phyloP scores from a whole-genome alignment of 345 rosid species.

The Mallotus nudiflorus region DNA sequence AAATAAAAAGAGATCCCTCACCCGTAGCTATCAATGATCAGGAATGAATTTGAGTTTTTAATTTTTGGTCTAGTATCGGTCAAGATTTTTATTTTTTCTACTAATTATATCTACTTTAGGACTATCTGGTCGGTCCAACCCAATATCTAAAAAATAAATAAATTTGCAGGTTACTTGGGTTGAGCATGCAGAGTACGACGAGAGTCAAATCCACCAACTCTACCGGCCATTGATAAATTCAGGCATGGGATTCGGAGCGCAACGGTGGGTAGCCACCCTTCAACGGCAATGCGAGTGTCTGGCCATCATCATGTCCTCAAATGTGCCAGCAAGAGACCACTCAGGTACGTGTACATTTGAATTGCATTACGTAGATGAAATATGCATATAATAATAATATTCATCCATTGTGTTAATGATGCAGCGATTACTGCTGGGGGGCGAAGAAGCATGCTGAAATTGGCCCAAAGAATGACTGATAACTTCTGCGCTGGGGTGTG shows the following conservation, averaged over 20 bases:
- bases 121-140: too few species aligned
- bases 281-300: slow-evolving; percentile 95
- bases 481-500: slow-evolving; percentile 96
- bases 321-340: slow-evolving; percentile 51
- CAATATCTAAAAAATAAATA: not conserved
- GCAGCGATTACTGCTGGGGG: slow-evolving; percentile 65
- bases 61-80: too few species aligned
- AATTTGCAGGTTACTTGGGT: slow-evolving; percentile 90
- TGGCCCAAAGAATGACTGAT: slow-evolving; percentile 90
- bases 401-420: not conserved
- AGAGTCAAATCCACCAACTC: slow-evolving; percentile 64
- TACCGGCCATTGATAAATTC: slow-evolving; percentile 63
- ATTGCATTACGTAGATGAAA: too few species aligned
- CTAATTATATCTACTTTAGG: too few species aligned
- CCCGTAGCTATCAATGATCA: not conserved
- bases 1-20: not conserved
- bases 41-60: not conserved
- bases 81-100: too few species aligned
- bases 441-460: slow-evolving; percentile 86
- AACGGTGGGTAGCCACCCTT: slow-evolving; percentile 87
- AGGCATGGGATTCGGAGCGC: slow-evolving; percentile 90
- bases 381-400: too few species aligned
- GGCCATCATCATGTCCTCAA: slow-evolving; percentile 85
- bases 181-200: slow-evolving; percentile 93
- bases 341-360: slow-evolving; percentile 34